Evolutionary conservation across 306 rosid genomes (phyloP).

Genomic region (Betula pendula): DNA sequence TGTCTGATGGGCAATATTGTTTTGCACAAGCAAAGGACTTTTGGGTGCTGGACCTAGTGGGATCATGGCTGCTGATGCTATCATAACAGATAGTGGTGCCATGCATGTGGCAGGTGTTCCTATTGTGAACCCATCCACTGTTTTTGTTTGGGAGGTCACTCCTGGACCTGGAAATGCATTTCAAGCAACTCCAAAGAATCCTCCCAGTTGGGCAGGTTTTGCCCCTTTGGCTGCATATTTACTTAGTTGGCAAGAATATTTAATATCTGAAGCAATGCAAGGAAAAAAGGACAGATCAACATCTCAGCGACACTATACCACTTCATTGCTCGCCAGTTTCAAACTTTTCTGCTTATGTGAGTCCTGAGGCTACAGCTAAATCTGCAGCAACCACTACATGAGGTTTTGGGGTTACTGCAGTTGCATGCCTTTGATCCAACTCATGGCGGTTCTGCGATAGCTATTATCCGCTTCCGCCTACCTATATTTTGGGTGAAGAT

Average conservation of each 20-base stretch:
- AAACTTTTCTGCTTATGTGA: constrained; percentile 96
- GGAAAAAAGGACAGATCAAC: constrained; percentile 71
- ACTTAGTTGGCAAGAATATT: constrained; percentile 92
- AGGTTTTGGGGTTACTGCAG: constrained; percentile 99
- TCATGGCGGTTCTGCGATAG: constrained; percentile 91
- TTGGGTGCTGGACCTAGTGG: constrained; percentile 99
- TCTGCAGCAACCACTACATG: constrained; percentile 99
- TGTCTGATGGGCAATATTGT: constrained; percentile 26
- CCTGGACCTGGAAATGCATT: constrained; percentile 98
- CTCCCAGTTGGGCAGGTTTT: constrained; percentile 86
- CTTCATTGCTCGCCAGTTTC: constrained; percentile 96
- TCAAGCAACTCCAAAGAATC: constrained; percentile 74
- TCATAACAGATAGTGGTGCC: constrained; percentile 93
- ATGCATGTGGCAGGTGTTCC: constrained; percentile 99
- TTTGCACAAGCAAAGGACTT: constrained; percentile 93
- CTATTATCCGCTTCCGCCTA: no score
- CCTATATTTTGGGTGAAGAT: no score
- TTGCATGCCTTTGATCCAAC: constrained; percentile 99
- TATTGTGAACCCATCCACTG: constrained; percentile 95
- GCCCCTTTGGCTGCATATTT: constrained; percentile 91
- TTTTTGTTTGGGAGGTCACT: constrained; percentile 98
- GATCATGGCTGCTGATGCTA: constrained; percentile 98
- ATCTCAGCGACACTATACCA: constrained; percentile 62
- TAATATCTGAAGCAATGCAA: constrained; percentile 73
- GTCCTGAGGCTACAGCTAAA: constrained; percentile 96